Percentiles rank a stretch among this genome's conserved stretches.
Conservation (phyloP, 768 basidiomycete species). For the Russula abietina region DNA sequence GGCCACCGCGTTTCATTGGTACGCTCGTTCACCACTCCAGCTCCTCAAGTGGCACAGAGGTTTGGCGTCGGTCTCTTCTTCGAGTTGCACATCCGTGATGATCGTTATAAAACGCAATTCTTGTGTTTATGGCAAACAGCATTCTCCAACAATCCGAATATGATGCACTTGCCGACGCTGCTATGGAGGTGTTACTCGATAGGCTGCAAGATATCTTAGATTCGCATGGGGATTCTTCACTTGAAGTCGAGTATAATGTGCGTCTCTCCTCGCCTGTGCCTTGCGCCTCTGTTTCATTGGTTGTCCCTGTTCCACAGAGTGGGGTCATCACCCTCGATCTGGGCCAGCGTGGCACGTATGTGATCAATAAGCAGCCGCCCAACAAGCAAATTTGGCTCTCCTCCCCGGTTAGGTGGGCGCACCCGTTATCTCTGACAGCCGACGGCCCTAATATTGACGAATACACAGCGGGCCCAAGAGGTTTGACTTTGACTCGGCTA, state of each 20-base stretch:
- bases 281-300: not conserved
- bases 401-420: slow-evolving; percentile 69
- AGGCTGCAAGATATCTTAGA: slow-evolving; percentile 71
- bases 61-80: slow-evolving; percentile 3
- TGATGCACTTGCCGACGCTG: slow-evolving; percentile 61
- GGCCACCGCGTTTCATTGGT: not conserved
- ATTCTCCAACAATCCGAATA: slow-evolving; percentile 37
- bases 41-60: slow-evolving; percentile 16
- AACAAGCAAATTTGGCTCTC: slow-evolving; percentile 98
- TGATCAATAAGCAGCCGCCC: slow-evolving; percentile 95
- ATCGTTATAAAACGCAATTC: not conserved
- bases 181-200: slow-evolving; percentile 74
- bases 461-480: slow-evolving; percentile 78
- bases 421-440: not conserved
- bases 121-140: slow-evolving; percentile 1
- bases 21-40: slow-evolving; percentile 7
- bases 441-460: not conserved
- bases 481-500: slow-evolving; percentile 63
- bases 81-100: slow-evolving; percentile 4
- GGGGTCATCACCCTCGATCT: slow-evolving; percentile 85
- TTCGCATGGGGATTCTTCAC: slow-evolving; percentile 43
- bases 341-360: slow-evolving; percentile 78
- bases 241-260: slow-evolving; percentile 79
- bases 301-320: slow-evolving; percentile 38
- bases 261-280: slow-evolving; percentile 29